These are phyloP conservation scores for Oxytropis ochrocephala DNA, from an alignment of 306 rosid genomes.

Conservation along the genomic window DNA sequence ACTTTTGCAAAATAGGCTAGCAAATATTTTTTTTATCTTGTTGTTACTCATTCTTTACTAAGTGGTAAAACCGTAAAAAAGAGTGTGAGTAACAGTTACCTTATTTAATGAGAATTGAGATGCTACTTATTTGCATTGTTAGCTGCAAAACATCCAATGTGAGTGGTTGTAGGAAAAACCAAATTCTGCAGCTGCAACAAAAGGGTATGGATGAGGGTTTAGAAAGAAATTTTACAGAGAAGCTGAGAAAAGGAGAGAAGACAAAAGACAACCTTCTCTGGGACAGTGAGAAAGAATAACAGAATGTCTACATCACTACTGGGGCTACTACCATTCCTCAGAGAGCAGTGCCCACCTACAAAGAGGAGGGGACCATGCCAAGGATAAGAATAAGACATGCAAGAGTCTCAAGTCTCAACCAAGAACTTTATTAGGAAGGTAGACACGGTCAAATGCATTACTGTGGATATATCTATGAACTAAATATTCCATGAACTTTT, in stretches of 20 bases:
- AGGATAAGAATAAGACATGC: conserved; percentile 43
- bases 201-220: conserved; percentile 22
- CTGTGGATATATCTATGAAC: conserved; percentile 20
- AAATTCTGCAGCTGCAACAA: conserved; percentile 34
- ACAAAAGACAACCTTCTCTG: conserved; percentile 47
- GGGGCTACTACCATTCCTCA: conserved; percentile 38
- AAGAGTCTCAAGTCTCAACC: conserved; percentile 45
- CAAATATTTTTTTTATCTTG: too few relatives aligned
- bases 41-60: neutral
- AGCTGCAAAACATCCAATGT: conserved; percentile 21
- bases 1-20: too few relatives aligned
- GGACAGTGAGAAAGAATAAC: conserved; percentile 34
- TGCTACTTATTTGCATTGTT: conserved; percentile 1
- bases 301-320: conserved; percentile 45
- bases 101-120: conserved; percentile 7
- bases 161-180: conserved; percentile 23
- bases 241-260: conserved; percentile 34
- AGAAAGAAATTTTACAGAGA: conserved; percentile 20
- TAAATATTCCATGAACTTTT: conserved; percentile 23
- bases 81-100: neutral
- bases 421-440: conserved; percentile 37
- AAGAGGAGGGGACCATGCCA: conserved; percentile 56
- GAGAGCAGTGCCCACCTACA: conserved; percentile 54
- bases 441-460: conserved; percentile 24
- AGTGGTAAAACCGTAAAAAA: neutral